Evolutionary conservation across 1,284 basidiomycete species (phyloP).

Genomic region (Hemileia vastatrix): DNA sequence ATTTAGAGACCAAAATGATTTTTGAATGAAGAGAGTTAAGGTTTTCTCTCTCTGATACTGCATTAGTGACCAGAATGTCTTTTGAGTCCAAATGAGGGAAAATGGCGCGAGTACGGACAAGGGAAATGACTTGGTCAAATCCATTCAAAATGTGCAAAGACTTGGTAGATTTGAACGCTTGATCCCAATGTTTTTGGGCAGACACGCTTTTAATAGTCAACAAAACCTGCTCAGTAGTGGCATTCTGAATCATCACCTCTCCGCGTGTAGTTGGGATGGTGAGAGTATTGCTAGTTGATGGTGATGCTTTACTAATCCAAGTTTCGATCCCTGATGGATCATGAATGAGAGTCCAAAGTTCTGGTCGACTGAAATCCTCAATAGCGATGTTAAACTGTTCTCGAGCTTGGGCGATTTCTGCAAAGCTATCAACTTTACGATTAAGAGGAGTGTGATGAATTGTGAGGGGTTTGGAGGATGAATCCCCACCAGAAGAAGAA

Average conservation of each 20-base stretch:
- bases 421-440: no score
- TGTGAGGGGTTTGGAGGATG: no score
- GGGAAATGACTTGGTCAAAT: slow-evolving; percentile 17
- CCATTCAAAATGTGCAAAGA: slow-evolving; percentile 16
- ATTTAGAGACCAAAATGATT: no score
- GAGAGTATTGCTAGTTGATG: slow-evolving; percentile 2
- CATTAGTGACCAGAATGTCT: no score
- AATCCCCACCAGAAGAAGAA: no score
- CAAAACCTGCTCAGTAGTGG: slow-evolving; percentile 34
- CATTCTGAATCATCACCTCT: slow-evolving; percentile 21
- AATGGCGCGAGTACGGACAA: slow-evolving; percentile 9
- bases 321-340: no score
- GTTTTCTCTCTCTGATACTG: no score
- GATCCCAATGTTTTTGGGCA: slow-evolving; percentile 30
- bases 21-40: no score
- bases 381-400: neutral
- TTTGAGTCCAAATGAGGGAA: slow-evolving; percentile 14
- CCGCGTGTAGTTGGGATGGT: no score
- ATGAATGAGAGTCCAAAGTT: no score
- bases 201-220: slow-evolving; percentile 27
- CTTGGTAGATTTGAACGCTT: neutral
- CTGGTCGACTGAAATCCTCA: slow-evolving; percentile 23
- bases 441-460: no score
- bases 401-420: neutral
- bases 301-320: slow-evolving; percentile 11